Conservation (phyloP, 176 grass and related monocot species). For the Carex myosuroides region DNA sequence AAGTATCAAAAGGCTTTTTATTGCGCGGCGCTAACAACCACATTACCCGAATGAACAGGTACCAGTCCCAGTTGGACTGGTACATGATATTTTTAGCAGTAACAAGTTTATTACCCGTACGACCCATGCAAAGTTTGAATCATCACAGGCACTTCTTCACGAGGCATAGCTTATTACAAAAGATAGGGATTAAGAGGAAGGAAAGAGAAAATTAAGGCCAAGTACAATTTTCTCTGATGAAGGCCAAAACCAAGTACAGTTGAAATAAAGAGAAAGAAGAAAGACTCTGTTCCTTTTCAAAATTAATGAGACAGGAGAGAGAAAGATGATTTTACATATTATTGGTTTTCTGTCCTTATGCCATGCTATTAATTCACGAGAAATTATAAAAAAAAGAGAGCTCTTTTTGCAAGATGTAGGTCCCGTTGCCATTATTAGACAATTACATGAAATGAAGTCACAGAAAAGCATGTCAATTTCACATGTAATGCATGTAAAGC, state of each 20-base stretch:
- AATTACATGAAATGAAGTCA: slow-evolving; percentile 31
- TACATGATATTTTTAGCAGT: not conserved
- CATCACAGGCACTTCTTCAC: slow-evolving; percentile 23
- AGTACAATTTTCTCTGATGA: not conserved
- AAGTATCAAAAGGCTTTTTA: slow-evolving; percentile 48
- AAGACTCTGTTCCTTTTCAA: not conserved
- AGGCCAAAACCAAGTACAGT: slow-evolving; percentile 22
- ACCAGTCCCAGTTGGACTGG: not conserved
- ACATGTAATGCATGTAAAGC: slow-evolving; percentile 37
- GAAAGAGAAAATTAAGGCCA: slow-evolving; percentile 27
- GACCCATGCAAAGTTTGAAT: slow-evolving; percentile 2
- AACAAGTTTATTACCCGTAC: not conserved
- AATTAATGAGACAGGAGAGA: slow-evolving; percentile 15
- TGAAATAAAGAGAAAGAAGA: slow-evolving; percentile 5
- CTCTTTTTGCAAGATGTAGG: not conserved
- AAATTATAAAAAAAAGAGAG: slow-evolving; percentile 19
- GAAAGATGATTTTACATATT: slow-evolving; percentile 33
- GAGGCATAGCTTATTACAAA: slow-evolving; percentile 23
- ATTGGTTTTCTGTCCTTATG: slow-evolving; percentile 7
- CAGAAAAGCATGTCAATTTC: slow-evolving; percentile 16
- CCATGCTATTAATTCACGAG: slow-evolving; percentile 28
- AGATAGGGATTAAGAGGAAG: slow-evolving; percentile 31
- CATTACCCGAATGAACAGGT: not conserved
- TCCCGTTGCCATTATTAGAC: slow-evolving; percentile 28
- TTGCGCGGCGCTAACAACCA: slow-evolving; percentile 7